Base-by-base conservation (phyloP, 2,329 filamentous ascomycete species). In the Colletotrichum caudatum region DNA sequence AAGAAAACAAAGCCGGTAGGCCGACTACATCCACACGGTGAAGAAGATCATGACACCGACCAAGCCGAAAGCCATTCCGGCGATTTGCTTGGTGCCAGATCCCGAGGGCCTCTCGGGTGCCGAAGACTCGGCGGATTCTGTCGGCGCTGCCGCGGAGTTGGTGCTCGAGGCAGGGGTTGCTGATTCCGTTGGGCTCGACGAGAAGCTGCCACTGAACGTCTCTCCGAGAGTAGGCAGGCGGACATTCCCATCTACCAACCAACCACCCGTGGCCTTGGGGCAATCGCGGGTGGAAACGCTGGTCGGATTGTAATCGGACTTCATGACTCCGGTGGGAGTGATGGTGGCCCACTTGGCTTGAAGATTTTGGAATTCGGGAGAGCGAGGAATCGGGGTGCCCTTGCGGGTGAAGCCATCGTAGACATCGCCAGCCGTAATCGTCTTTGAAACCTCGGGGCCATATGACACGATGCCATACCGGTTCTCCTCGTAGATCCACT, bases 401-500 rank as follows among this genome's bases (percentile, higher is more conserved):
- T 88, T 88, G 75, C 92, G 88, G 0, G 89, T 87, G 80, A 87
- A 94, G 44, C 93, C 92, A 75, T 90, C 93, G 70, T 85, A 83
- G 59, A 91, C 81, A 18, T 87, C 84, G n/a, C 87, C 88, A 1
- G 85, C 84, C n/a, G 81, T 83, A 8, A 84, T 84, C 11, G 85
- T 80, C 29, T 86, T 82, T 46, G 85, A 85, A 14, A 85, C 86
- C n/a, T 84, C 81, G 4, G 88, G 83, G 1, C 92, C 93, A 78
- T 97, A 97, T 26, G 87, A 90, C 76, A 97, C 88, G 46, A 97
- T 85, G 50, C 94, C 94, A 80, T 97, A 97, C 77, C 93, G 82
- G 81, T 97, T 97, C 62, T 88, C 84, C 81, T 97, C 94, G 78
- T 95, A 84, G 74, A 97, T 94, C 94, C 94, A 97, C 79, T 97